These are phyloP conservation scores for Curvularia verruculosa DNA, from an alignment of 2,329 filamentous ascomycete genomes.

Conservation along the genomic window DNA sequence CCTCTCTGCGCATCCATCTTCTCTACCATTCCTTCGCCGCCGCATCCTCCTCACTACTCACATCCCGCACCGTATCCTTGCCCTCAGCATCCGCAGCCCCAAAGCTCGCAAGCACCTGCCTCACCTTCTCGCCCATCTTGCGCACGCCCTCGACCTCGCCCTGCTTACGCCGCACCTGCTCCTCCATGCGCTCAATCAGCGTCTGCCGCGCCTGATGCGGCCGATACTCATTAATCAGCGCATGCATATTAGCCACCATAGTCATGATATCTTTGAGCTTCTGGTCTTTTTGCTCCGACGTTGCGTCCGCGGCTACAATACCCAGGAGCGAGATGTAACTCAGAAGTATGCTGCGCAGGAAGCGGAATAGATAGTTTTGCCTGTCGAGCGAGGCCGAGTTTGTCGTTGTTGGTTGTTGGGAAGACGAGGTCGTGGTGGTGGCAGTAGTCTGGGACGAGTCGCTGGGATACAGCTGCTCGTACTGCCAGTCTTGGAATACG, in stretches of 20 bases:
- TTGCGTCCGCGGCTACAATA: constrained; percentile 69
- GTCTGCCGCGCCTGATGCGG: constrained; percentile 92
- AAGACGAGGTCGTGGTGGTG: not conserved
- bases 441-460: constrained; percentile 34
- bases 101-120: constrained; percentile 73
- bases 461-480: constrained; percentile 70
- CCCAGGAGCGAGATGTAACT: constrained; percentile 88
- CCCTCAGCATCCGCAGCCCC: constrained; percentile 39
- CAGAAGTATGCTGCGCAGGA: constrained; percentile 83
- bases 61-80: constrained; percentile 6
- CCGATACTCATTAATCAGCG: constrained; percentile 90
- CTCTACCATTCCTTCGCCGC: constrained; percentile 20
- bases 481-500: constrained; percentile 71
- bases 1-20: constrained; percentile 37
- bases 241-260: constrained; percentile 88
- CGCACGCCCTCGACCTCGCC: constrained; percentile 74
- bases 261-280: constrained; percentile 82
- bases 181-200: constrained; percentile 85
- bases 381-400: constrained; percentile 58
- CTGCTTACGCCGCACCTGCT: constrained; percentile 73
- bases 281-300: constrained; percentile 66
- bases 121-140: constrained; percentile 73
- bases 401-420: constrained; percentile 41
- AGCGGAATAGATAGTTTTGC: constrained; percentile 70
- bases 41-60: constrained; percentile 23